phyloP scores from a whole-genome alignment of 2,329 filamentous ascomycete species.

The Colletotrichum cereale region DNA sequence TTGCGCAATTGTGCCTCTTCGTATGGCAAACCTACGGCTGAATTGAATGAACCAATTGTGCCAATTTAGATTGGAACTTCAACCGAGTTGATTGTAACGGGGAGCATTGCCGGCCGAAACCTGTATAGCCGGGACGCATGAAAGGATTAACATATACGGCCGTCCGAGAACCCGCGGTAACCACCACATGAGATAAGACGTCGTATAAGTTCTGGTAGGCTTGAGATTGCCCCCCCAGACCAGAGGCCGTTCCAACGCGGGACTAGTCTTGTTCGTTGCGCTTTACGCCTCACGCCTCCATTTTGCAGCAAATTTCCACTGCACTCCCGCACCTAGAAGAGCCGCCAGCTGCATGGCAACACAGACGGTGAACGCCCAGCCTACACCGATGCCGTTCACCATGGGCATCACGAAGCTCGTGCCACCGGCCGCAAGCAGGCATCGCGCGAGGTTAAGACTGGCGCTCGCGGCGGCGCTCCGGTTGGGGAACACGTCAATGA shows the following conservation, averaged over 20 bases:
- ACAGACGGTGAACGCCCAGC: constrained; percentile 58
- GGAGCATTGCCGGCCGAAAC: background rate
- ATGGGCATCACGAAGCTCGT: constrained; percentile 60
- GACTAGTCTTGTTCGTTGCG: background rate
- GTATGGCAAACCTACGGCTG: background rate
- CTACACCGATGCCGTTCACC: constrained; percentile 53
- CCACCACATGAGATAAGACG: background rate
- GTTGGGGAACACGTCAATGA: constrained; percentile 65
- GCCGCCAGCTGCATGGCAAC: constrained; percentile 57
- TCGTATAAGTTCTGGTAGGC: background rate
- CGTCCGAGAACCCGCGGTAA: background rate
- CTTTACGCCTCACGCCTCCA: constrained; percentile 50
- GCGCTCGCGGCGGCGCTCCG: constrained; percentile 65
- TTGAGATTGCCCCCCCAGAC: background rate
- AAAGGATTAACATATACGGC: background rate
- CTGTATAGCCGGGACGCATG: background rate
- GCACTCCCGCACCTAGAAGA: constrained; percentile 57
- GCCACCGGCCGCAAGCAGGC: constrained; percentile 62
- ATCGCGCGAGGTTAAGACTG: constrained; percentile 65
- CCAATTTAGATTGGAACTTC: background rate
- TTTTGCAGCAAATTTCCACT: constrained; percentile 54
- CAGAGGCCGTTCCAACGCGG: no score
- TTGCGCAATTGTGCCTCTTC: background rate
- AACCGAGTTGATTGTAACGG: background rate
- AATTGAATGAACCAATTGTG: no score